Evolutionary conservation across 129 eudicot genomes (phyloP), one percentile per base, ranked within the genome.

Genomic region (Scalesia atractyloides): DNA sequence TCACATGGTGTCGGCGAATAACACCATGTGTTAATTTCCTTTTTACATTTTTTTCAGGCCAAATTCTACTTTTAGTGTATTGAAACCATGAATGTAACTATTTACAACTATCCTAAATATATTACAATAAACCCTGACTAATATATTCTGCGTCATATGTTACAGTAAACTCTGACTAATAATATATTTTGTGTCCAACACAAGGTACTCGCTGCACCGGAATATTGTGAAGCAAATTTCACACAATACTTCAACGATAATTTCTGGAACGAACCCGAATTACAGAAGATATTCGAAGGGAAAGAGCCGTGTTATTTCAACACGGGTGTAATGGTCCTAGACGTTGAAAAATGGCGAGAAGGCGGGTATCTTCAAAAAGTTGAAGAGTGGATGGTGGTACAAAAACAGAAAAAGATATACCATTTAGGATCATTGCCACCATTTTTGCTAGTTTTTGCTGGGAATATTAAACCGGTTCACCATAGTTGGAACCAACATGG

Each of bases 391-490:
- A 84, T 84, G 88, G 73, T 73, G 63, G 81, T 84, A 56, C 88
- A 84, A 33, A 84, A 81, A 65, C 81, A 81, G 9, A 81, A 77
- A n/a, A 77, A 84, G 80, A 84, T 84, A 0, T 81, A 84, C 63
- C 88, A 84, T 50, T 77, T 84, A 63, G 88, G 88, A 5, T 84
- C 88, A 5, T 81, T 84, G 70, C 88, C 88, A 5, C 88, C 88
- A 5, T 84, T 84, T 64, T 77, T 84, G 73, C 83, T 84, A 41
- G 88, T 81, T 68, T 74, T 84, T 72, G 88, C 85, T 1, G 88
- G 88, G 12, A 81, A 84, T 39, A 84, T 84, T 0, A 78, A 81
- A 65, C 74, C 69, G n/a, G 81, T 82, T 44, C 79, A 82, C 36
- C 85, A 82, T 68, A 39, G 85, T 64, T 82, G 85, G 85, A 82